Percentiles rank a stretch among this genome's conserved stretches.
Evolutionary conservation across 2,329 filamentous ascomycete genomes (phyloP).

Genomic region (Aureobasidium sp.): DNA sequence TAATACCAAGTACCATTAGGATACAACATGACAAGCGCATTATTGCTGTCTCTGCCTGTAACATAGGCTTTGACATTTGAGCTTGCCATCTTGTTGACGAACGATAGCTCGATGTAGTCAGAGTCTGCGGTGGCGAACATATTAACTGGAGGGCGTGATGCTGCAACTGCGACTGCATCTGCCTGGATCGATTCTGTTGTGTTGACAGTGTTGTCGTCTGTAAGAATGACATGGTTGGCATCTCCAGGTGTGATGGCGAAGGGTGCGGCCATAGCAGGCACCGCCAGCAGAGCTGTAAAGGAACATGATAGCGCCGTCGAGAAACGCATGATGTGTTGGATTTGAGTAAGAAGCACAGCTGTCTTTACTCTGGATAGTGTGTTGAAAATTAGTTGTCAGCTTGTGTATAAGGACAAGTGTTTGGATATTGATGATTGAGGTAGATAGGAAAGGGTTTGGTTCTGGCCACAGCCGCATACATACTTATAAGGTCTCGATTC

Average conservation of each 20-base stretch:
- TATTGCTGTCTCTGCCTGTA: conserved; percentile 34
- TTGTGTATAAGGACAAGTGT: not conserved
- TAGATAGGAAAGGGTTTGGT: not conserved
- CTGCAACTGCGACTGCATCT: not conserved
- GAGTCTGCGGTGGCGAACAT: not conserved
- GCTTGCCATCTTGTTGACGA: conserved; percentile 39
- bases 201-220: conserved; percentile 20
- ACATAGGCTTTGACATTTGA: conserved; percentile 37
- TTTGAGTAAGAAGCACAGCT: not conserved
- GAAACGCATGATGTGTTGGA: conserved; percentile 3
- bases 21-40: conserved; percentile 36
- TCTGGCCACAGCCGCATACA: not conserved
- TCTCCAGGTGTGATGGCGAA: conserved; percentile 18
- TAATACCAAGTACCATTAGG: conserved; percentile 36
- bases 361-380: not conserved
- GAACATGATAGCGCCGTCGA: conserved; percentile 7
- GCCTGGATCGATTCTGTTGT: conserved; percentile 14
- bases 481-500: conserved; percentile 6
- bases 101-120: conserved; percentile 15
- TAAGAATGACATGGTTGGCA: conserved; percentile 19
- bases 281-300: conserved; percentile 7
- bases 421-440: not conserved
- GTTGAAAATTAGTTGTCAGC: not conserved
- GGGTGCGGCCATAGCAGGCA: conserved; percentile 15
- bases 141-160: not conserved